Base-by-base conservation (phyloP, 2,329 filamentous ascomycete species). In the Colletotrichum trifolii region DNA sequence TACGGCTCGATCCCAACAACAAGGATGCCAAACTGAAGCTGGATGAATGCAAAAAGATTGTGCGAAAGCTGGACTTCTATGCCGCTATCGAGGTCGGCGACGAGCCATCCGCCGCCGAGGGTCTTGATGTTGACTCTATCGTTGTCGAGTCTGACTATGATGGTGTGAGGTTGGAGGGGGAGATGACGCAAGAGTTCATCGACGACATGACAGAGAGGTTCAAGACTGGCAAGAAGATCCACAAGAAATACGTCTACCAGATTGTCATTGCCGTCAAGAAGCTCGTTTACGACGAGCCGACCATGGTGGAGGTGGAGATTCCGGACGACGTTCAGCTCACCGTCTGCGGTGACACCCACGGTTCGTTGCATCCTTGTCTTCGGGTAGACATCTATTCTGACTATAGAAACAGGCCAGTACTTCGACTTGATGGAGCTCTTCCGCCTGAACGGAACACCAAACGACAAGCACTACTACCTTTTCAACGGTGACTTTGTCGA, bases 401-500 rank as follows among this genome's bases (percentile, higher is more conserved):
- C 68, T 25, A 33, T 12, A 59, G 10, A 55, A 13, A n/a, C 67
- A 94, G 92, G 95, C 49, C 96, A 99, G 86, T 99, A 94, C 81
- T 99, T 97, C 76, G 96, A 99, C 78, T 85, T 99, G 46, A 90
- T 99, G 83, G 93, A 99, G 77, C 91, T 99, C 68, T 99, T 99
- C 88, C 86, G 92, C 69, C 86, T 96, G 62, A 97, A 97, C 72
- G 96, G 96, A 46, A 87, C 85, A 68, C 96, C 96, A 0, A 87
- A 86, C 13, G 93, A 95, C 67, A 93, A 91, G 75, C 94, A 98
- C 76, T 92, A 90, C 77, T 99, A 98, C 76, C 86, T 99, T 11
- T 99, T 99, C 85, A 99, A 99, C 77, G 96, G 96, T 69, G 96
- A 99, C 80, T 99, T 99, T 75, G 96, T 99, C 58, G 96, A 99